Conservation (phyloP, 2,329 filamentous ascomycete species). For the Falciphora oryzae region DNA sequence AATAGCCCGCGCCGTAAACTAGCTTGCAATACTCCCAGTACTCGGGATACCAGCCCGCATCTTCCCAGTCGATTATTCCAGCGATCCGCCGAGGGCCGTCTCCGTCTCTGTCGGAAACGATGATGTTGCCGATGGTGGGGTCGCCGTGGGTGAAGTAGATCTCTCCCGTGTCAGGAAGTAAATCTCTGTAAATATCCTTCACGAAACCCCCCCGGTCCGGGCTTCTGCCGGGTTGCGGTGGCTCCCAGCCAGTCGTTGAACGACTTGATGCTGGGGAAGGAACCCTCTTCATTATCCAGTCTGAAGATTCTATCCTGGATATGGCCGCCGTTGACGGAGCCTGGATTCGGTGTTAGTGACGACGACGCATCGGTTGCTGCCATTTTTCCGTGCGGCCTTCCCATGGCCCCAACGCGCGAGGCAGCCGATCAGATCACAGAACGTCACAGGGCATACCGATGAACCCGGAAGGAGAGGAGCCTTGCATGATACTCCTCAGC, state of each 20-base stretch:
- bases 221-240: slow-evolving; percentile 10
- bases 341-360: slow-evolving; percentile 3
- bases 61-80: slow-evolving; percentile 24
- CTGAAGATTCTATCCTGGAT: slow-evolving; percentile 13
- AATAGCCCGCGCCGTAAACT: background rate
- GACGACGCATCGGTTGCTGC: too few relatives aligned
- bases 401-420: background rate
- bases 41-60: slow-evolving; percentile 27
- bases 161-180: slow-evolving; percentile 13
- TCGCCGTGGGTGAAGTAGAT: slow-evolving; percentile 29
- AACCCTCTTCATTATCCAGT: slow-evolving; percentile 8
- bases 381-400: slow-evolving; percentile 7
- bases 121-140: slow-evolving; percentile 28
- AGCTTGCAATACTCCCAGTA: slow-evolving; percentile 25
- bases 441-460: too few relatives aligned
- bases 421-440: too few relatives aligned
- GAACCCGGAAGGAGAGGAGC: background rate
- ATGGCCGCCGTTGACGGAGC: slow-evolving; percentile 11
- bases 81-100: slow-evolving; percentile 16
- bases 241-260: slow-evolving; percentile 14
- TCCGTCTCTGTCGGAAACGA: slow-evolving; percentile 18
- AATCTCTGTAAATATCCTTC: slow-evolving; percentile 19
- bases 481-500: background rate
- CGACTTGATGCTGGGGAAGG: slow-evolving; percentile 10
- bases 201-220: slow-evolving; percentile 1